phyloP scores from a whole-genome alignment of 208 protist genomes.

The Trypanosoma boissoni region DNA sequence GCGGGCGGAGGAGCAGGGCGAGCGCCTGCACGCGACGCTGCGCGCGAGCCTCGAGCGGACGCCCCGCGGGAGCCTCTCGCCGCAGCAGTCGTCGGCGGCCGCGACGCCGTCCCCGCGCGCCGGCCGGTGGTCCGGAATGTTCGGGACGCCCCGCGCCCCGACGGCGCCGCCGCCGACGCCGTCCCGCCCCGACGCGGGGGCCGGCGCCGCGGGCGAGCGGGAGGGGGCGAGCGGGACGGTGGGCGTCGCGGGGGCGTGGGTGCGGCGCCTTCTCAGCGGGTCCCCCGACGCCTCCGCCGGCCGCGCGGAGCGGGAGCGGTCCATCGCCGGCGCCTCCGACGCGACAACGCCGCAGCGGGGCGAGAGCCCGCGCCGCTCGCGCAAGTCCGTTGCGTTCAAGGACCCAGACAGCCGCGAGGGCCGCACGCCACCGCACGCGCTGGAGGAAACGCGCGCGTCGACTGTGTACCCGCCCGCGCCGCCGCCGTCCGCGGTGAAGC shows the following conservation, averaged over 20 bases:
- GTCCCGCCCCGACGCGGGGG: neutral
- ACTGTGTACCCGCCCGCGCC: slow-evolving; percentile 19
- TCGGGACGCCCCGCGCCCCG: slow-evolving; percentile 5
- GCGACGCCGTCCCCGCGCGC: neutral
- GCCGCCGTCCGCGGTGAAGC: slow-evolving; percentile 23
- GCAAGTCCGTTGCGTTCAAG: slow-evolving; percentile 78
- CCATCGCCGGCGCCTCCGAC: neutral
- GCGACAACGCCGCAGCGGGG: neutral
- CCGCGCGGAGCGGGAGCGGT: slow-evolving; percentile 20
- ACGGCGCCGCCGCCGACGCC: slow-evolving; percentile 1
- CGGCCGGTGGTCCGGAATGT: neutral
- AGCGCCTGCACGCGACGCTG: slow-evolving; percentile 26
- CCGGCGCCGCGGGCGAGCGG: neutral
- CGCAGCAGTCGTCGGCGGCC: slow-evolving; percentile 2
- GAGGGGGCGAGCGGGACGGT: no score
- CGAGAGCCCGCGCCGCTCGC: slow-evolving; percentile 26
- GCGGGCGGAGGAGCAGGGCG: slow-evolving; percentile 33
- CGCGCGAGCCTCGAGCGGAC: slow-evolving; percentile 24
- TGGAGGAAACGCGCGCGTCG: slow-evolving; percentile 6
- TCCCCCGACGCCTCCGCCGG: slow-evolving; percentile 19
- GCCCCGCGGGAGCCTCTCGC: slow-evolving; percentile 2
- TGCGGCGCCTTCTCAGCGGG: slow-evolving; percentile 22
- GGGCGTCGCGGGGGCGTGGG: neutral
- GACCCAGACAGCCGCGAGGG: slow-evolving; percentile 46
- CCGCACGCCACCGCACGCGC: slow-evolving; percentile 10